Evolutionary conservation across 2,329 filamentous ascomycete species (phyloP).

Genomic region (Neurospora sp.): DNA sequence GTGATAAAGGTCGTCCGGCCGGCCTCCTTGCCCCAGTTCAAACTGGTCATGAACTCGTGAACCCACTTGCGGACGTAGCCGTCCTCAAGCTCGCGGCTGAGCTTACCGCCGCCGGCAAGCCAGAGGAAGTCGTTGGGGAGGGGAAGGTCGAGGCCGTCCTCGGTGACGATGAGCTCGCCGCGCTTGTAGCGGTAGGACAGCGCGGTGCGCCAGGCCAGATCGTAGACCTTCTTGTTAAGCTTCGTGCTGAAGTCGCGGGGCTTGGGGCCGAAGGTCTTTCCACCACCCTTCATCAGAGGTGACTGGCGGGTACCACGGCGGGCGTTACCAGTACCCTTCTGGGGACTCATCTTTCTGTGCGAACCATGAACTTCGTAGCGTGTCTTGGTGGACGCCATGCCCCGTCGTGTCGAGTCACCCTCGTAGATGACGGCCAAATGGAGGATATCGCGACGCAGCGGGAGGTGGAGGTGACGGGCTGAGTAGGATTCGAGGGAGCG

Average conservation of each 20-base stretch:
- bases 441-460: constrained; percentile 81
- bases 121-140: constrained; percentile 39
- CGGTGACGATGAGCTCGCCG: constrained; percentile 78
- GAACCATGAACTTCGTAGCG: constrained; percentile 78
- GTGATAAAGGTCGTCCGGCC: constrained; percentile 73
- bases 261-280: constrained; percentile 81
- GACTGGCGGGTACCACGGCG: constrained; percentile 74
- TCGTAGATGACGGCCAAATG: constrained; percentile 90
- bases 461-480: constrained; percentile 73
- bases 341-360: constrained; percentile 67
- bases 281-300: constrained; percentile 74
- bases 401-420: constrained; percentile 77
- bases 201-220: constrained; percentile 89
- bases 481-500: constrained; percentile 67
- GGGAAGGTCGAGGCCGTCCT: constrained; percentile 62
- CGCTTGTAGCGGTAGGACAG: constrained; percentile 82
- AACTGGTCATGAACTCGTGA: constrained; percentile 56
- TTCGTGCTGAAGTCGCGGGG: constrained; percentile 82
- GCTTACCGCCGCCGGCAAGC: constrained; percentile 24
- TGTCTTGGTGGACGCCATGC: constrained; percentile 75
- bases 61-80: constrained; percentile 48
- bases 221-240: constrained; percentile 83
- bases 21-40: constrained; percentile 56
- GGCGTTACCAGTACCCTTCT: constrained; percentile 78
- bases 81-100: constrained; percentile 32